A percentile compares a stretch with the other conserved stretches of the same genome.
phyloP scores from a whole-genome alignment of 2,329 filamentous ascomycete species.

The Colletotrichum noveboracense region DNA sequence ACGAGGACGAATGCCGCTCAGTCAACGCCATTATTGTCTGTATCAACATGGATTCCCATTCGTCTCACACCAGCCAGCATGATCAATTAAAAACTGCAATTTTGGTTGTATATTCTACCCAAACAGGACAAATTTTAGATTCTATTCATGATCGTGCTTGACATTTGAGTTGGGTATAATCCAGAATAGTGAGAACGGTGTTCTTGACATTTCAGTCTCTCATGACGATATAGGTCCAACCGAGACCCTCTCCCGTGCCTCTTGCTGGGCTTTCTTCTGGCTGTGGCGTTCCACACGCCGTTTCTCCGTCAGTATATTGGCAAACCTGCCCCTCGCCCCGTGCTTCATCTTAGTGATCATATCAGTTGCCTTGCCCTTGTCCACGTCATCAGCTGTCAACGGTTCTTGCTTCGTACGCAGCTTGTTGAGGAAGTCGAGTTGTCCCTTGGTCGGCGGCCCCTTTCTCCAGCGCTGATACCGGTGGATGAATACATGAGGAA shows the following conservation, averaged over 20 bases:
- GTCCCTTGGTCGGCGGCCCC: constrained; percentile 64
- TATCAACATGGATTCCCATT: not conserved
- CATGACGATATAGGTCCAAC: constrained; percentile 55
- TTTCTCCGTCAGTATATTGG: constrained; percentile 56
- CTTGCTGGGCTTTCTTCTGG: constrained; percentile 41
- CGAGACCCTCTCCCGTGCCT: constrained; percentile 53
- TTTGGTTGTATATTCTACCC: not conserved
- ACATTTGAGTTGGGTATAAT: not conserved
- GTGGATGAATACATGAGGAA: constrained; percentile 70
- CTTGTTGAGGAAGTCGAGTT: constrained; percentile 75
- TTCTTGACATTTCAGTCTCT: not conserved
- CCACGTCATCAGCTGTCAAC: constrained; percentile 63
- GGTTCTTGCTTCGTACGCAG: constrained; percentile 58
- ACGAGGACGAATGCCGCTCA: not conserved
- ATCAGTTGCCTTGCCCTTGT: constrained; percentile 81
- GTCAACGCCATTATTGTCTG: not conserved
- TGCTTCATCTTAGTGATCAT: constrained; percentile 94
- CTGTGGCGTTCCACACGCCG: constrained; percentile 48
- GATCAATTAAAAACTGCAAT: not conserved
- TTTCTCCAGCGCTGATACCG: constrained; percentile 74
- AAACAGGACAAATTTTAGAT: not conserved
- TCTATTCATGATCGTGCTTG: not conserved
- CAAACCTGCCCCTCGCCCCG: constrained; percentile 73
- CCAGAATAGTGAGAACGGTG: not conserved
- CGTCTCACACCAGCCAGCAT: not conserved